A percentile compares a stretch with the other conserved stretches of the same genome.
Evolutionary conservation across 345 rosid genomes (phyloP).

Genomic region (Populus deltoides): DNA sequence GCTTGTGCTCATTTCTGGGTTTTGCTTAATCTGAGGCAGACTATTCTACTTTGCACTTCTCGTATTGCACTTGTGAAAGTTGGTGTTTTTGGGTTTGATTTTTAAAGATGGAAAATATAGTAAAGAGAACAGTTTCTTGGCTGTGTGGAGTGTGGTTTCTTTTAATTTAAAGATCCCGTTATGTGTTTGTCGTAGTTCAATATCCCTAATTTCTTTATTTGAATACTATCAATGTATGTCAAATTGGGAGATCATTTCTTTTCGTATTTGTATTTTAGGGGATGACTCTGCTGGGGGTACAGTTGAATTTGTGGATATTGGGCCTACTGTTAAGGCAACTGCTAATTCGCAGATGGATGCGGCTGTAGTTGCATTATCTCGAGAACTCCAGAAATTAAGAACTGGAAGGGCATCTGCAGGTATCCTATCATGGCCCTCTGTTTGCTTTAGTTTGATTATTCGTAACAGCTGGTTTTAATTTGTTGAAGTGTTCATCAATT

Average conservation of each 20-base stretch:
- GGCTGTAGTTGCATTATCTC: conserved; percentile 67
- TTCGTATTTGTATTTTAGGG: conserved; percentile 39
- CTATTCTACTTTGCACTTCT: too few species aligned
- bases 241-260: not conserved
- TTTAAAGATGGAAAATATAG: too few species aligned
- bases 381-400: conserved; percentile 74
- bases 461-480: conserved; percentile 6
- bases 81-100: too few species aligned
- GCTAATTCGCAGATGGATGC: conserved; percentile 88
- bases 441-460: not conserved
- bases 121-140: too few species aligned
- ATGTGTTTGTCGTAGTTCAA: too few species aligned
- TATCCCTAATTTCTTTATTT: not conserved
- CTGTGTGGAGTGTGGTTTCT: too few species aligned
- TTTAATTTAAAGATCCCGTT: too few species aligned
- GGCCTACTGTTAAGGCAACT: conserved; percentile 60
- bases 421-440: not conserved
- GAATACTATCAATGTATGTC: not conserved
- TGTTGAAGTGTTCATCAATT: not conserved
- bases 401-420: conserved; percentile 92
- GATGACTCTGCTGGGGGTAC: conserved; percentile 60
- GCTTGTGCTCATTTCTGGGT: too few species aligned
- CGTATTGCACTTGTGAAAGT: too few species aligned
- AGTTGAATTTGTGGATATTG: conserved; percentile 56
- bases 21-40: too few species aligned